Percentiles rank a stretch among this genome's conserved stretches.
Conservation (phyloP, 169 alveolate genomes). For the Cryptosporidium meleagridis region DNA sequence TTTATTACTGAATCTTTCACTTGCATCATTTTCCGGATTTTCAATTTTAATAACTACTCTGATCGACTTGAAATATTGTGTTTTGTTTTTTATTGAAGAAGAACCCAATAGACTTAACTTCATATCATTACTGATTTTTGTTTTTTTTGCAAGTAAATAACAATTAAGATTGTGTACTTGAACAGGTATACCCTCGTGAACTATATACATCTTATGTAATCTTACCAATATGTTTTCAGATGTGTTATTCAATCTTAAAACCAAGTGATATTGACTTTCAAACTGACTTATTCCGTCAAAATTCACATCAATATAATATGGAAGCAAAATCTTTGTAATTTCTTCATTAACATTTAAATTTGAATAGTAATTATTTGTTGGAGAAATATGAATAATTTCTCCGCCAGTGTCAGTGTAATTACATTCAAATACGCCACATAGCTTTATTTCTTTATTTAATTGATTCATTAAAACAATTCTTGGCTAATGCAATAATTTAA, state of each 20-base stretch:
- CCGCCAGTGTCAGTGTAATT: conserved; percentile 48
- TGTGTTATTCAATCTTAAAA: conserved; percentile 49
- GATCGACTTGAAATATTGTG: conserved; percentile 38
- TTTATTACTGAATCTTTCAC: background rate
- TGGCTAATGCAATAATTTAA: background rate
- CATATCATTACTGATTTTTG: conserved; percentile 7
- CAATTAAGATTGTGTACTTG: conserved; percentile 59
- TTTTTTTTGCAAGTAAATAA: conserved; percentile 41
- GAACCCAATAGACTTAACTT: conserved; percentile 58
- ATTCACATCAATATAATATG: conserved; percentile 49
- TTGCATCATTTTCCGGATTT: conserved; percentile 16
- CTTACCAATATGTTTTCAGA: conserved; percentile 31
- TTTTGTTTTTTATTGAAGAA: conserved; percentile 27
- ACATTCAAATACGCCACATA: conserved; percentile 70
- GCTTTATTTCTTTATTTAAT: conserved; percentile 21
- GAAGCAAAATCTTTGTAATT: conserved; percentile 7
- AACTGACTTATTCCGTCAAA: conserved; percentile 67
- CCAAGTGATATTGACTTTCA: conserved; percentile 67
- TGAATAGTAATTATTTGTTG: conserved; percentile 26
- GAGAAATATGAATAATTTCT: conserved; percentile 54
- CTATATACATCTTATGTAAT: conserved; percentile 53
- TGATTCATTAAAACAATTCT: conserved; percentile 24
- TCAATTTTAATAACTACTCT: conserved; percentile 68
- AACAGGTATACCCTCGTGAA: conserved; percentile 66
- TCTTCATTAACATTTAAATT: conserved; percentile 10